Percentiles rank a stretch among this genome's conserved stretches.
Evolutionary conservation across 768 basidiomycete species (phyloP).

Genomic region (Agaricus blazei): DNA sequence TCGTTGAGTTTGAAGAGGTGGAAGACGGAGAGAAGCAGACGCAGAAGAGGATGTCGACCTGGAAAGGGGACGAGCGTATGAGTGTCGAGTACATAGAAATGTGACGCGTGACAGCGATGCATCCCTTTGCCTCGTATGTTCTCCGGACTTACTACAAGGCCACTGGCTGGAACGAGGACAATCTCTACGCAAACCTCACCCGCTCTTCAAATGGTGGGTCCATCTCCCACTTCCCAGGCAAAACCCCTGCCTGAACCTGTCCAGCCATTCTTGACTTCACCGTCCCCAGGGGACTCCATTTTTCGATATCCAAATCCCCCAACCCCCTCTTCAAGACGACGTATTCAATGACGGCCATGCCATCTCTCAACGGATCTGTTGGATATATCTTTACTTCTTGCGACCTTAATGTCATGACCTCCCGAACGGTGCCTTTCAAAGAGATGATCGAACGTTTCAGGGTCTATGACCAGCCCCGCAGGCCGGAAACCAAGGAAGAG

Average conservation of each 20-base stretch:
- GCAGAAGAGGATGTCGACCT: neutral
- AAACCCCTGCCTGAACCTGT: neutral
- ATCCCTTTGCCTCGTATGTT: slow-evolving; percentile 85
- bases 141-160: slow-evolving; percentile 84
- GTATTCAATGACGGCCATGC: slow-evolving; percentile 90
- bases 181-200: slow-evolving; percentile 85
- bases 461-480: slow-evolving; percentile 75
- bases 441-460: slow-evolving; percentile 88
- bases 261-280: slow-evolving; percentile 89
- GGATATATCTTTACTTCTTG: slow-evolving; percentile 93
- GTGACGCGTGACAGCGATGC: slow-evolving; percentile 34
- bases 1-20: neutral
- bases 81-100: slow-evolving; percentile 2
- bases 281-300: slow-evolving; percentile 75
- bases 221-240: neutral
- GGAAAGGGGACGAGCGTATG: neutral
- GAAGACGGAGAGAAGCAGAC: slow-evolving; percentile 2
- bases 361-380: slow-evolving; percentile 87
- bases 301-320: slow-evolving; percentile 83
- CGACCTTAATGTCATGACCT: slow-evolving; percentile 65
- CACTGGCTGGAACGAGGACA: slow-evolving; percentile 98
- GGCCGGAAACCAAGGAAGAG: slow-evolving; percentile 74
- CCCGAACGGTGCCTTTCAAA: slow-evolving; percentile 73
- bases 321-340: slow-evolving; percentile 86
- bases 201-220: slow-evolving; percentile 77